A percentile compares a stretch with the other conserved stretches of the same genome.
phyloP scores from a whole-genome alignment of 768 basidiomycete species.

The Pleurotus tuoliensis region DNA sequence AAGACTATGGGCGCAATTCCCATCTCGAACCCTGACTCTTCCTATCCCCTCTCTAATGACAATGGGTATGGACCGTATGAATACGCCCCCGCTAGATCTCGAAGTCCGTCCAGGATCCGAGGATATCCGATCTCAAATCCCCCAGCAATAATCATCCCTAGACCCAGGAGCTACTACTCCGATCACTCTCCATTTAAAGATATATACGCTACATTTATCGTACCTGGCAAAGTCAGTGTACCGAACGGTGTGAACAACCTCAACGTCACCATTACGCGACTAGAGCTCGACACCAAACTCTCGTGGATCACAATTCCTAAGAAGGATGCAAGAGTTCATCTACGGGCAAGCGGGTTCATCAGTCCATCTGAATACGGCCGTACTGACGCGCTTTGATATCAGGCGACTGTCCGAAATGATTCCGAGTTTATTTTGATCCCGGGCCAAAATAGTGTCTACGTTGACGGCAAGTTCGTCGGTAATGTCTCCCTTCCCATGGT shows the following conservation, averaged over 20 bases:
- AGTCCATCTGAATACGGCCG: too few species aligned
- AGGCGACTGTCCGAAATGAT: conserved; percentile 25
- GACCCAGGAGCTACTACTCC: too few species aligned
- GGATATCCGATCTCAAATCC: too few species aligned
- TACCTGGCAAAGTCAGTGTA: conserved; percentile 38
- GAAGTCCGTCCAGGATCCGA: too few species aligned
- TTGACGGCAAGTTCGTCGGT: conserved; percentile 26
- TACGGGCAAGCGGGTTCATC: conserved; percentile 13
- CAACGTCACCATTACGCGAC: conserved; percentile 24
- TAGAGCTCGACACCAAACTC: not conserved
- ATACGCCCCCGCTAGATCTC: too few species aligned
- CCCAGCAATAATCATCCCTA: too few species aligned
- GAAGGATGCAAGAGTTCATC: conserved; percentile 11
- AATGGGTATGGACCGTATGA: too few species aligned
- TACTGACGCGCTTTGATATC: not conserved
- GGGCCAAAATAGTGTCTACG: conserved; percentile 24
- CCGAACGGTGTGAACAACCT: conserved; percentile 31
- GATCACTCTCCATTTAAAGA: too few species aligned
- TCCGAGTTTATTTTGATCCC: conserved; percentile 22
- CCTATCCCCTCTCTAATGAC: too few species aligned
- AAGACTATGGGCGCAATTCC: too few species aligned
- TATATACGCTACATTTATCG: conserved; percentile 33
- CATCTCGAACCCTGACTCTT: too few species aligned
- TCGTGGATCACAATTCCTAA: conserved; percentile 1
- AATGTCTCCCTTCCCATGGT: conserved; percentile 19